Percentiles rank a stretch among this genome's conserved stretches.
These are phyloP conservation scores for Sporothrix humicola DNA, from an alignment of 2,329 filamentous ascomycete genomes.

Conservation along the genomic window DNA sequence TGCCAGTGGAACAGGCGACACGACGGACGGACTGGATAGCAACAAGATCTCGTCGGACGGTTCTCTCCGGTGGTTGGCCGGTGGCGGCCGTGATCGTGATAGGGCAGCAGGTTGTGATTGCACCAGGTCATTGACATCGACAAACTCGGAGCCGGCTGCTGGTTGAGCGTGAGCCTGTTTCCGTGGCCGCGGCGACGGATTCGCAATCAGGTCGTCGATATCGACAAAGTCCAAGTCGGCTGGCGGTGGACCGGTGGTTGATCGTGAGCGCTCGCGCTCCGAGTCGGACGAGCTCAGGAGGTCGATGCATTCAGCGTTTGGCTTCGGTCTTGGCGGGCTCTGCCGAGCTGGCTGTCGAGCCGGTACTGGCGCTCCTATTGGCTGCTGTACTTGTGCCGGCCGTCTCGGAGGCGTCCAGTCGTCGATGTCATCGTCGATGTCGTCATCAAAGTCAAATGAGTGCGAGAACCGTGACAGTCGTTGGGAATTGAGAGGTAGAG, in stretches of 20 bases:
- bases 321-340: not conserved
- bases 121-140: constrained; percentile 27
- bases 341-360: not conserved
- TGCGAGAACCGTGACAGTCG: not conserved
- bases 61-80: not conserved
- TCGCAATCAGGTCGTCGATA: constrained; percentile 28
- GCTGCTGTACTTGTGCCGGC: not conserved
- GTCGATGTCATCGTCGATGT: not conserved
- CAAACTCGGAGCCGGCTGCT: not conserved
- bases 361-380: not conserved
- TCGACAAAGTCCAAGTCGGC: constrained; percentile 19
- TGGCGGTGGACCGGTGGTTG: not conserved
- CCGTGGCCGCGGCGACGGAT: not conserved
- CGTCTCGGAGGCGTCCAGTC: not conserved
- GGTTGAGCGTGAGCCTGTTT: not conserved
- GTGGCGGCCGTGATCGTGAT: not conserved
- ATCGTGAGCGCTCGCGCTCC: not conserved
- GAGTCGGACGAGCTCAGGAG: constrained; percentile 34
- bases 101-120: not conserved
- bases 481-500: not conserved
- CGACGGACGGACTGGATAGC: constrained; percentile 21
- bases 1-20: too few relatives aligned
- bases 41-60: constrained; percentile 11
- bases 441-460: not conserved
- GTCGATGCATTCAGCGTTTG: constrained; percentile 29